Percentiles rank a stretch among this genome's conserved stretches.
Conservation (phyloP, 768 basidiomycete genomes). For the Tricholoma furcatifolium region DNA sequence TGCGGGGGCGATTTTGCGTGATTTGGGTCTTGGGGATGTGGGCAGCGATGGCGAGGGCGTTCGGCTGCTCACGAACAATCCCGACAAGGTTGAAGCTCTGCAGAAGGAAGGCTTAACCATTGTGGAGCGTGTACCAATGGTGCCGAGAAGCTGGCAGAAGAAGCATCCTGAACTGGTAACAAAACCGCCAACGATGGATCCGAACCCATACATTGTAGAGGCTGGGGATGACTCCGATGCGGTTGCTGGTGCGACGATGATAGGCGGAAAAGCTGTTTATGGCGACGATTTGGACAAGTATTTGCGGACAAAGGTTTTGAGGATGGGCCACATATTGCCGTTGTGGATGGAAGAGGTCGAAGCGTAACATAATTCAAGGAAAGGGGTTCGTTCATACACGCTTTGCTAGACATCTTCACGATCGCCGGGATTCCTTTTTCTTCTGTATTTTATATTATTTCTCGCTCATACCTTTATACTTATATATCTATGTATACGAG, state of each 20-base stretch:
- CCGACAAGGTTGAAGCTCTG: constrained; percentile 91
- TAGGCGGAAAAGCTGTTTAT: constrained; percentile 73
- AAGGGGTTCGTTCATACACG: not conserved
- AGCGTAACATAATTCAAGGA: constrained; percentile 21
- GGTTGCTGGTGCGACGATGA: constrained; percentile 69
- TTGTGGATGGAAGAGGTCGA: constrained; percentile 44
- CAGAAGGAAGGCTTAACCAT: constrained; percentile 80
- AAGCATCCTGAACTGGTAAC: constrained; percentile 32
- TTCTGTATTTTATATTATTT: constrained; percentile 10
- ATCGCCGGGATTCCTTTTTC: not conserved
- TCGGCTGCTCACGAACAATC: constrained; percentile 93
- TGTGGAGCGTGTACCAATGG: constrained; percentile 88
- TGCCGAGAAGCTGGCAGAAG: constrained; percentile 84
- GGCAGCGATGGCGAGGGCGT: constrained; percentile 47
- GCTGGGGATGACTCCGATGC: constrained; percentile 35
- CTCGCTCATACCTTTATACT: too few relatives aligned
- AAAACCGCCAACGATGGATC: constrained; percentile 17
- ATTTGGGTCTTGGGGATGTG: constrained; percentile 70
- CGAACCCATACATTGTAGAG: constrained; percentile 18
- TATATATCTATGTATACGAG: not conserved
- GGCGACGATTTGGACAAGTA: constrained; percentile 94
- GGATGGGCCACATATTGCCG: constrained; percentile 94
- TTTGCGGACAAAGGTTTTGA: constrained; percentile 90
- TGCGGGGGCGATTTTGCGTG: constrained; percentile 85
- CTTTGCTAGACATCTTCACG: not conserved